Conservation (phyloP, 2,329 filamentous ascomycete genomes). For the Sordariomycetes sp. region DNA sequence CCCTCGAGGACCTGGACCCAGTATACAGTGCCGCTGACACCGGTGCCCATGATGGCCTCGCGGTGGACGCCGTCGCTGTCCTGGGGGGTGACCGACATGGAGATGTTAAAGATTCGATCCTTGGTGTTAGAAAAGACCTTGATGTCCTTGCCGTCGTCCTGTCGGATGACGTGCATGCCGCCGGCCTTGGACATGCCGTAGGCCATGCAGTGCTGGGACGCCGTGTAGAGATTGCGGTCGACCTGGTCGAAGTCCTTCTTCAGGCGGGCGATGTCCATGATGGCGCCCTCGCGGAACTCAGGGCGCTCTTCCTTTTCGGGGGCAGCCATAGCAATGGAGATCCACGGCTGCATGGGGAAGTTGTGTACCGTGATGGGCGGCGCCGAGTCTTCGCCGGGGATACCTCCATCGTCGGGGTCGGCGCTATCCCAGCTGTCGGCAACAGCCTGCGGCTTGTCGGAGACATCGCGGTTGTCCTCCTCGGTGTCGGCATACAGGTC, state of each 20-base stretch:
- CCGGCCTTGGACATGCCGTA: conserved; percentile 91
- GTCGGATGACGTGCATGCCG: conserved; percentile 83
- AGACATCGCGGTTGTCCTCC: neutral
- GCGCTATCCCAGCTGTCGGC: conserved; percentile 90
- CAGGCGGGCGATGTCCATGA: conserved; percentile 85
- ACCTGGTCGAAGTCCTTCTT: conserved; percentile 98
- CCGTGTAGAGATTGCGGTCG: conserved; percentile 83
- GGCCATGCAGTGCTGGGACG: conserved; percentile 81
- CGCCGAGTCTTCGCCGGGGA: conserved; percentile 52
- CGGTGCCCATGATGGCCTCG: conserved; percentile 82
- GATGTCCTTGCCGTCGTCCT: conserved; percentile 83
- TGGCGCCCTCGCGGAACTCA: conserved; percentile 60
- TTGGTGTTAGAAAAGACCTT: conserved; percentile 85
- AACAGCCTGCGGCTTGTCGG: conserved; percentile 22
- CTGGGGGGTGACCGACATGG: conserved; percentile 57
- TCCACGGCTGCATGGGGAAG: conserved; percentile 94
- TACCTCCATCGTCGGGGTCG: conserved; percentile 54
- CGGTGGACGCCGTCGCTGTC: conserved; percentile 44
- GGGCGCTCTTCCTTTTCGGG: conserved; percentile 41
- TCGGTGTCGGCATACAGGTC: neutral
- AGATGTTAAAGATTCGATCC: conserved; percentile 90
- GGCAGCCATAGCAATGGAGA: conserved; percentile 66
- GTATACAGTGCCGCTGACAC: conserved; percentile 92
- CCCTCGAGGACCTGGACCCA: conserved; percentile 74
- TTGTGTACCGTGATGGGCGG: conserved; percentile 72